phyloP scores from a whole-genome alignment of 768 basidiomycete species.

The Pisolithus orientalis region DNA sequence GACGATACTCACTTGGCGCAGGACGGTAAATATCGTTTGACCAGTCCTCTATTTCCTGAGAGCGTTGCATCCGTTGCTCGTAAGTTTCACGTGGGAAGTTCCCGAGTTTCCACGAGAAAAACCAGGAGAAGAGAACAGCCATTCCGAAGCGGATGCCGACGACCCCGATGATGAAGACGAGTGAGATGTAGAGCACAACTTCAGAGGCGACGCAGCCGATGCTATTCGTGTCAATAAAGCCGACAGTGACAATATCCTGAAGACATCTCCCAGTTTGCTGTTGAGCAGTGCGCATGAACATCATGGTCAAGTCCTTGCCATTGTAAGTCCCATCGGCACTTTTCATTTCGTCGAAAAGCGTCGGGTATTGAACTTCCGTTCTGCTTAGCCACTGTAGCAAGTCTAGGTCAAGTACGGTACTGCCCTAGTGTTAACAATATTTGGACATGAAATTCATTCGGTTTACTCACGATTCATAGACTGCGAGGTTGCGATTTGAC shows the following conservation, averaged over 20 bases:
- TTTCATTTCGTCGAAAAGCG: slow-evolving; percentile 76
- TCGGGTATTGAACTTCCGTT: slow-evolving; percentile 76
- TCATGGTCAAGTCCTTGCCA: slow-evolving; percentile 84
- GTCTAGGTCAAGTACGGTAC: slow-evolving; percentile 82
- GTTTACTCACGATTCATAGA: slow-evolving; percentile 79
- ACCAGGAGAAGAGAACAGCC: slow-evolving; percentile 98
- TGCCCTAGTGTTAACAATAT: slow-evolving; percentile 26
- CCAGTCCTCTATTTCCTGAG: slow-evolving; percentile 93
- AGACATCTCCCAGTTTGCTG: slow-evolving; percentile 71
- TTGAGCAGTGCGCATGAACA: slow-evolving; percentile 66
- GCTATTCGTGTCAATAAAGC: slow-evolving; percentile 89
- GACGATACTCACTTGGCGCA: slow-evolving; percentile 85
- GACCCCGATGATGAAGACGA: slow-evolving; percentile 96
- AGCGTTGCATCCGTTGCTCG: slow-evolving; percentile 84
- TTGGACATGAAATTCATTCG: slow-evolving; percentile 1
- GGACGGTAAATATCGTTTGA: slow-evolving; percentile 91
- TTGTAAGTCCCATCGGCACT: slow-evolving; percentile 65
- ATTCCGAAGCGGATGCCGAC: slow-evolving; percentile 92
- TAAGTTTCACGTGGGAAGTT: slow-evolving; percentile 92
- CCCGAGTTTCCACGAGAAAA: slow-evolving; percentile 93
- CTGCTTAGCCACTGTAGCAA: slow-evolving; percentile 81
- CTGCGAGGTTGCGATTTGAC: slow-evolving; percentile 73
- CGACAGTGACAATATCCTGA: slow-evolving; percentile 79
- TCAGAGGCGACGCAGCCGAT: slow-evolving; percentile 96
- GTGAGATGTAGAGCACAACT: slow-evolving; percentile 90